Evolutionary conservation across 2,329 filamentous ascomycete species (phyloP).

Genomic region (Botrytis sinoallii): DNA sequence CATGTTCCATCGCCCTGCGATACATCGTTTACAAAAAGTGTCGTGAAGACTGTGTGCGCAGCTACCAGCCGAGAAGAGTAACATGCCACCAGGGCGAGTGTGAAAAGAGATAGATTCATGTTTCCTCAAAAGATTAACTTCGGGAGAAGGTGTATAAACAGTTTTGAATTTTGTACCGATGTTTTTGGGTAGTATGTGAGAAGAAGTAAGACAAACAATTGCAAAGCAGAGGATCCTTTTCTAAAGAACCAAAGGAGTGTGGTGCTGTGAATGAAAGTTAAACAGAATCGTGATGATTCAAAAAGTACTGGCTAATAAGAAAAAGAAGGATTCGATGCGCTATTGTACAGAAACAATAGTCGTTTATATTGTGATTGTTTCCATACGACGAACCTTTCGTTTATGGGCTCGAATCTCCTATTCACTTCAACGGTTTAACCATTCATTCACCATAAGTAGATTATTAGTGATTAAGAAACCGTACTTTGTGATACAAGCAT

Average conservation of each 20-base stretch:
- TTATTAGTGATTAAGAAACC: neutral
- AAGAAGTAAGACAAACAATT: neutral
- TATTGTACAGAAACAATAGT: neutral
- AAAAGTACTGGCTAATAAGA: neutral
- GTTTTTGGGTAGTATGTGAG: neutral
- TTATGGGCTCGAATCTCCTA: conserved; percentile 6
- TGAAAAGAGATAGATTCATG: conserved; percentile 18
- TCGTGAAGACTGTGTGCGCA: conserved; percentile 63
- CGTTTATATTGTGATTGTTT: conserved; percentile 8
- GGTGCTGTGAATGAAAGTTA: conserved; percentile 4
- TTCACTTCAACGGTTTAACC: neutral
- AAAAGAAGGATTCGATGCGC: neutral
- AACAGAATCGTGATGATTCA: conserved; percentile 10
- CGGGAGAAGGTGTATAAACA: neutral
- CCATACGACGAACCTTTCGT: neutral
- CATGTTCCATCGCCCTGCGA: conserved; percentile 70
- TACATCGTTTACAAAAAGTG: conserved; percentile 57
- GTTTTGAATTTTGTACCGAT: neutral
- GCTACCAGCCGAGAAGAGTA: conserved; percentile 33
- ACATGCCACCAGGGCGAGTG: conserved; percentile 24
- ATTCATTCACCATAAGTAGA: neutral
- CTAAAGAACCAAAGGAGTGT: conserved; percentile 7
- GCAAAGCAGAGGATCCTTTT: neutral
- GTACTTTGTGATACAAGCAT: neutral
- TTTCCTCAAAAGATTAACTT: conserved; percentile 4